Conservation (phyloP, 2,329 filamentous ascomycete species). For the Stagonosporopsis rhizophila region DNA sequence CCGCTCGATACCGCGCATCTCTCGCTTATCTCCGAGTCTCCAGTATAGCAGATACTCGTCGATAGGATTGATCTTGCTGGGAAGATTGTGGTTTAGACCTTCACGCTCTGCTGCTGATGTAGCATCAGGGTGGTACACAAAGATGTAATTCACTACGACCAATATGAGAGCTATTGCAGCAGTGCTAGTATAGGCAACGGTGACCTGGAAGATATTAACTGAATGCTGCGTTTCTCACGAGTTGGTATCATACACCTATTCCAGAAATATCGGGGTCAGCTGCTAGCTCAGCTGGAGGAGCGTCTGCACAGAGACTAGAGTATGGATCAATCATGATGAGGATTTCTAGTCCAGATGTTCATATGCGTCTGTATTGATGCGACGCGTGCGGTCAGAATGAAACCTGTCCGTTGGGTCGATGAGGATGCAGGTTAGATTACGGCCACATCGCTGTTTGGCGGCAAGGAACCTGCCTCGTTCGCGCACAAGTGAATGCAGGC, state of each 20-base stretch:
- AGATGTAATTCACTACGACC: slow-evolving; percentile 1
- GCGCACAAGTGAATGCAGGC: too few relatives aligned
- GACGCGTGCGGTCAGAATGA: background rate
- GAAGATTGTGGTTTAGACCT: slow-evolving; percentile 1
- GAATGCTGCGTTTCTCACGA: background rate
- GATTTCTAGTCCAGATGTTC: background rate
- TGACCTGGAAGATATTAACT: background rate
- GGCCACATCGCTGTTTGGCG: background rate
- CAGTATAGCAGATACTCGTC: slow-evolving; percentile 7
- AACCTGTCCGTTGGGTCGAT: background rate
- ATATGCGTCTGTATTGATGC: too few relatives aligned
- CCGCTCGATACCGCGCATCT: slow-evolving; percentile 1
- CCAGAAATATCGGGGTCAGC: slow-evolving; percentile 11
- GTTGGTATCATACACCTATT: slow-evolving; percentile 1
- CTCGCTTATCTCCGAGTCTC: slow-evolving; percentile 1
- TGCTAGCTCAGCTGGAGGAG: background rate
- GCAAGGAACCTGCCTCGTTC: background rate
- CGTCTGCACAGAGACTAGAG: background rate
- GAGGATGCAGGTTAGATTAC: background rate
- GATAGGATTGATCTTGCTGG: slow-evolving; percentile 5
- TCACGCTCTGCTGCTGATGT: background rate
- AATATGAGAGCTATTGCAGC: slow-evolving; percentile 7
- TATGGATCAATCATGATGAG: background rate
- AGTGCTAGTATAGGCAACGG: slow-evolving; percentile 6
- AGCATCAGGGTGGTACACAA: slow-evolving; percentile 11